These are phyloP conservation scores for Isoetes engelmannii DNA, from an alignment of 83 land plant species.

Conservation along the genomic window DNA sequence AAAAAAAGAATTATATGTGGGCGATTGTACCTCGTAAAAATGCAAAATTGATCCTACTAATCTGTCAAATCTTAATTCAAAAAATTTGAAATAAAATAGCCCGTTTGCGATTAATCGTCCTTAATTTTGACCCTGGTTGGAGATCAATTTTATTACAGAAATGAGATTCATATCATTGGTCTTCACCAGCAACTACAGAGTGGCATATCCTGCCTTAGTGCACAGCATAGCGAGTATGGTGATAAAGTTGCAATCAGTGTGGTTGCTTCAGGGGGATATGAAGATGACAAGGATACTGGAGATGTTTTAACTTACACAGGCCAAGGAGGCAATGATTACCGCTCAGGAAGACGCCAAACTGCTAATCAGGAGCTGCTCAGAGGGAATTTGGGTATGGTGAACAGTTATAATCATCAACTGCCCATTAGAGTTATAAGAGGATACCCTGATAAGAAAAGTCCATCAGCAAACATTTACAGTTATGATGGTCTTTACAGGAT, in stretches of 20 bases:
- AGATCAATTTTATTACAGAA: background rate
- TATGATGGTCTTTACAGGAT: background rate
- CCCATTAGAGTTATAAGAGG: conserved; percentile 2
- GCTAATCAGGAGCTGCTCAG: background rate
- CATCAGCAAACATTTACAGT: background rate
- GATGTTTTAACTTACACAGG: background rate
- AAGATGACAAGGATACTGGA: background rate
- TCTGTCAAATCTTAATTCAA: too few species aligned
- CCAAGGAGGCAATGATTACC: background rate
- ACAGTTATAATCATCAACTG: background rate
- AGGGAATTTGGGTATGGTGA: background rate
- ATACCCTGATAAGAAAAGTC: background rate
- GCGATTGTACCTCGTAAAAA: too few species aligned
- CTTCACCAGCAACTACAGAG: background rate
- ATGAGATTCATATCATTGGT: background rate
- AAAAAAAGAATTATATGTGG: too few species aligned
- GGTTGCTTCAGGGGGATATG: conserved; percentile 1
- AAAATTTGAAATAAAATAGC: too few species aligned
- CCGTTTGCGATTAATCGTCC: too few species aligned
- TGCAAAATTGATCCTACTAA: too few species aligned
- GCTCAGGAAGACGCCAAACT: background rate
- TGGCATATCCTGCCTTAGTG: background rate
- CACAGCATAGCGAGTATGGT: background rate
- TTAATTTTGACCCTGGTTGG: too few species aligned
- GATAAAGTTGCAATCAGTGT: background rate